Evolutionary conservation across 2,329 filamentous ascomycete genomes (phyloP), one percentile per base, ranked within the genome.

Genomic region (Cadophora luteo-olivacea): DNA sequence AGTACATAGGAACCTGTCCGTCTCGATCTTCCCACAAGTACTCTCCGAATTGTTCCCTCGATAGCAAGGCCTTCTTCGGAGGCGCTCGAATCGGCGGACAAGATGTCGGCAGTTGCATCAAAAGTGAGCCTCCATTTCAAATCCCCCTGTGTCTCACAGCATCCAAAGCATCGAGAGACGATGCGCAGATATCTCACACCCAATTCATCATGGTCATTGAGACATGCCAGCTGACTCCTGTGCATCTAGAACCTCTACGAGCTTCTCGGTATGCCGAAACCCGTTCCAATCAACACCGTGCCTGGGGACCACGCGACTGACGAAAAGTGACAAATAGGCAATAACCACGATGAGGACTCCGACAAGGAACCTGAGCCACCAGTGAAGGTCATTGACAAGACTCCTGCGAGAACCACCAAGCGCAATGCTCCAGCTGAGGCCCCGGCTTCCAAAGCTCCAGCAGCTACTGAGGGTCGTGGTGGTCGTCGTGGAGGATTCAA

Each of bases 311-410:
- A 72, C 68, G 71, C 72, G 70, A 75, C 75, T 78, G 69, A 78
- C 69, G 55, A 69, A 63, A 73, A 45, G 65, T 74, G 71, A 72
- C 54, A 69, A 60, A 72, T 67, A 78, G 74, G 78, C 88, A 88
- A 88, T 81, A 87, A 87, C 81, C 86, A 88, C 81, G 84, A 85
- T 79, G 86, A 85, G 79, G 87, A 88, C 80, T 83, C 83, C 81
- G 93, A 95, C 84, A 89, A 90, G 83, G 86, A 87, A 75, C 89
- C 91, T 78, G 85, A 89, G 77, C 91, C 91, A 80, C 94, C 94
- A 78, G 90, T 92, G 78, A 96, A 93, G 89, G 92, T 92, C 81
- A 88, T 96, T 80, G 93, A 97, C 82, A 97, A 96, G 89, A 88
- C 89, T 75, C 83, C 86, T 75, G 85, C 89, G 78, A 91, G 93